phyloP scores from a whole-genome alignment of 768 basidiomycete species.

The Auriculariales sp. region DNA sequence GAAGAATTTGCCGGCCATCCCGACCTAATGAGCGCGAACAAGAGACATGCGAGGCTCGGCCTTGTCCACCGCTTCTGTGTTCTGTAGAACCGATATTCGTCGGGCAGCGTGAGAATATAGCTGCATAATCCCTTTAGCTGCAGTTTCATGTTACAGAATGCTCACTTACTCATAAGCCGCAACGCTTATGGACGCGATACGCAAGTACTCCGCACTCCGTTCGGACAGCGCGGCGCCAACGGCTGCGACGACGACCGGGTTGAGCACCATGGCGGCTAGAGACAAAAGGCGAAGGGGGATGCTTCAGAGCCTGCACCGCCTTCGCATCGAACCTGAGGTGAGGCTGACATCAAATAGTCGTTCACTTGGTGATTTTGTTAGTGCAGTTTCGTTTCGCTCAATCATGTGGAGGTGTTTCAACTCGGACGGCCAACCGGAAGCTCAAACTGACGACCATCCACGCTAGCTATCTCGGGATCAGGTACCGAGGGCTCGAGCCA shows the following conservation, averaged over 20 bases:
- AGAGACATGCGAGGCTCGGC: constrained; percentile 25
- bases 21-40: constrained; percentile 38
- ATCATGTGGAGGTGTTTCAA: no score
- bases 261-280: no score
- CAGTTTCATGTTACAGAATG: neutral
- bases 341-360: no score
- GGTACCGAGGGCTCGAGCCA: no score
- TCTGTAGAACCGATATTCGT: constrained; percentile 19
- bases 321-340: no score
- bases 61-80: constrained; percentile 14
- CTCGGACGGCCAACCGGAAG: no score
- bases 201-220: constrained; percentile 14
- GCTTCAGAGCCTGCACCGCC: no score
- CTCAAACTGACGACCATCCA: no score
- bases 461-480: no score
- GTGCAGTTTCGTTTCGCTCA: no score
- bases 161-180: constrained; percentile 24
- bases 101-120: constrained; percentile 18
- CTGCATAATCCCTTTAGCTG: neutral
- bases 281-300: no score
- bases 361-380: no score
- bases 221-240: constrained; percentile 9
- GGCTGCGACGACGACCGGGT: neutral
- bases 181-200: constrained; percentile 22
- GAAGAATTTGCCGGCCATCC: constrained; percentile 4